Conservation (phyloP, 1,284 basidiomycete species). For the Pseudozyma sp. region DNA sequence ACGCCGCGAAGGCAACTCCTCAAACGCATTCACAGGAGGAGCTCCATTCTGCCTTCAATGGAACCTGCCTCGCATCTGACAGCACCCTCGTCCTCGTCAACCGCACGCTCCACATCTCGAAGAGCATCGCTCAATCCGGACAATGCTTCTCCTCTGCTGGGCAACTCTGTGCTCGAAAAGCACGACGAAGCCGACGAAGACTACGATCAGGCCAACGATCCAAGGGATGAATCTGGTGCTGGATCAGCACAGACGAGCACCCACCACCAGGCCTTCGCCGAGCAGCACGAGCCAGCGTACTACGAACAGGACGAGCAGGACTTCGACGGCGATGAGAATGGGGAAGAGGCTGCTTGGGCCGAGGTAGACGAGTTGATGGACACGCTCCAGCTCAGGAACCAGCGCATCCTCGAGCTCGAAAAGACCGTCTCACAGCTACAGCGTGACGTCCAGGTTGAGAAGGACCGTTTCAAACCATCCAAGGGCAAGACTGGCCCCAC, state of each 20-base stretch:
- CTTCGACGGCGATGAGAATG: slow-evolving; percentile 29
- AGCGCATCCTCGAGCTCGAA: slow-evolving; percentile 49
- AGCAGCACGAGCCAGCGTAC: neutral
- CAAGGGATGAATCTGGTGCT: neutral
- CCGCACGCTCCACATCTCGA: slow-evolving; percentile 20
- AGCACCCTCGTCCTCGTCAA: slow-evolving; percentile 8
- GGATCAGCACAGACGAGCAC: neutral
- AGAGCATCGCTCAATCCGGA: slow-evolving; percentile 20
- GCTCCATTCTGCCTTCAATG: slow-evolving; percentile 38
- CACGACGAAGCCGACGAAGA: slow-evolving; percentile 31
- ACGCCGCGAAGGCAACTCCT: slow-evolving; percentile 51
- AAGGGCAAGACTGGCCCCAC: neutral
- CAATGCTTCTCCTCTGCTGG: slow-evolving; percentile 11
- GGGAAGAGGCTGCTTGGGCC: slow-evolving; percentile 40
- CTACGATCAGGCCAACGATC: slow-evolving; percentile 2
- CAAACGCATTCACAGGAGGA: slow-evolving; percentile 51
- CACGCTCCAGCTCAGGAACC: slow-evolving; percentile 41
- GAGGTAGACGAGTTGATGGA: slow-evolving; percentile 52
- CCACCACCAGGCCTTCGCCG: neutral
- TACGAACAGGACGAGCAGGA: neutral
- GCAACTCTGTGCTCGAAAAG: slow-evolving; percentile 11
- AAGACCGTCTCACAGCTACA: slow-evolving; percentile 35
- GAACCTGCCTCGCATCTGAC: slow-evolving; percentile 23
- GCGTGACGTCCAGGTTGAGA: slow-evolving; percentile 34
- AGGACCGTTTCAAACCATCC: slow-evolving; percentile 30